Conservation (phyloP, 495 filamentous ascomycete species). For the Daldinia childiae region DNA sequence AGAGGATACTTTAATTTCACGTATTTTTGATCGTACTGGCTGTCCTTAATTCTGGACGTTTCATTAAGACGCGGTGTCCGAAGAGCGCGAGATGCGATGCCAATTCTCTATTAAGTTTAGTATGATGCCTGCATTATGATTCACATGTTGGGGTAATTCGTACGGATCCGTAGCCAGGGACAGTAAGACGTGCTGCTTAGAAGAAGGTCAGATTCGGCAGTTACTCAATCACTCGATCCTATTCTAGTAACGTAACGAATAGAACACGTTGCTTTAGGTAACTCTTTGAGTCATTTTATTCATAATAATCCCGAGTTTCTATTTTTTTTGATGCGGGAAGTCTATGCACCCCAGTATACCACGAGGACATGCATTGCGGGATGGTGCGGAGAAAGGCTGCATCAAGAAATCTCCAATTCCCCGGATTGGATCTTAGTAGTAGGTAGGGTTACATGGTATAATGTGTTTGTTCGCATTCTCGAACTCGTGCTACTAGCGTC, state of each 20-base stretch:
- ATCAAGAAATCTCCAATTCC: conserved; percentile 19
- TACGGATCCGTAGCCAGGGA: background rate
- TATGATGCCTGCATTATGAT: background rate
- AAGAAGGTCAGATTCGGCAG: conserved; percentile 11
- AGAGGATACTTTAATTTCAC: too few relatives aligned
- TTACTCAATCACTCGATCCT: conserved; percentile 4
- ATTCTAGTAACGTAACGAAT: background rate
- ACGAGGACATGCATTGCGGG: conserved; percentile 19
- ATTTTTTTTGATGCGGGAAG: background rate
- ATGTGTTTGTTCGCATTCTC: conserved; percentile 14
- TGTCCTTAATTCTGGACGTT: background rate
- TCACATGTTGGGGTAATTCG: background rate
- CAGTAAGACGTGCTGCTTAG: background rate
- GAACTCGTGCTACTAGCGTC: conserved; percentile 17
- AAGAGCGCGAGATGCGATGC: background rate
- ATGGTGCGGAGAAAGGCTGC: conserved; percentile 34
- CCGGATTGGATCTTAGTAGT: conserved; percentile 30
- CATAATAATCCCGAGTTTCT: background rate
- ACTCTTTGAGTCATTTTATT: conserved; percentile 12
- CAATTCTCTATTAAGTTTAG: background rate
- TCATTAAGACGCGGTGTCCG: background rate
- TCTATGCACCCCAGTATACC: background rate
- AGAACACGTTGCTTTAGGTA: background rate
- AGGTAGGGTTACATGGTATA: conserved; percentile 33
- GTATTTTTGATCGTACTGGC: background rate